Percentiles rank a stretch among this genome's conserved stretches.
phyloP scores from a whole-genome alignment of 2,329 filamentous ascomycete species.

The Phialophora tarda region DNA sequence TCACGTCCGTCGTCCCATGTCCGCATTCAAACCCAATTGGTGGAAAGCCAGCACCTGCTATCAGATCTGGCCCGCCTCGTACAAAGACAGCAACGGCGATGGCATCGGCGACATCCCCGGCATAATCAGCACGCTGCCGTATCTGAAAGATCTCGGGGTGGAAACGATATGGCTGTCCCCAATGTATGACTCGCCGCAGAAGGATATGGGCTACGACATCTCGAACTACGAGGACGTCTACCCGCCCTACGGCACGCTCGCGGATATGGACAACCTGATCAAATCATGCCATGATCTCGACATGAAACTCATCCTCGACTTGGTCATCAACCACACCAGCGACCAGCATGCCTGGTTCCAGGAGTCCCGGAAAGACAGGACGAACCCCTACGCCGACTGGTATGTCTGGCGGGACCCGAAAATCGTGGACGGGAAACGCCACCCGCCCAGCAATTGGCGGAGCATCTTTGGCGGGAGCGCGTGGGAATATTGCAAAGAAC shows the following conservation, averaged over 20 bases:
- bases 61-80: slow-evolving; percentile 45
- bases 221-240: slow-evolving; percentile 71
- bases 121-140: slow-evolving; percentile 43
- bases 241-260: slow-evolving; percentile 68
- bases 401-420: slow-evolving; percentile 69
- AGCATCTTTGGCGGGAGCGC: slow-evolving; percentile 48
- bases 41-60: slow-evolving; percentile 40
- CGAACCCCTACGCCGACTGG: slow-evolving; percentile 63
- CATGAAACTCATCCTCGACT: slow-evolving; percentile 74
- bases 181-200: slow-evolving; percentile 67
- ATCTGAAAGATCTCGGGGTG: slow-evolving; percentile 44
- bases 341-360: slow-evolving; percentile 63
- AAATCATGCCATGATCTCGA: slow-evolving; percentile 64
- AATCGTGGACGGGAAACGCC: slow-evolving; percentile 61
- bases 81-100: slow-evolving; percentile 46
- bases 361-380: slow-evolving; percentile 52
- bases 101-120: slow-evolving; percentile 46
- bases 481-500: slow-evolving; percentile 39
- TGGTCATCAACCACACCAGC: slow-evolving; percentile 79
- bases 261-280: slow-evolving; percentile 69
- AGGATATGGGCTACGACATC: slow-evolving; percentile 73
- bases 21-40: slow-evolving; percentile 33
- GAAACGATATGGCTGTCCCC: slow-evolving; percentile 55
- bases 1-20: slow-evolving; percentile 20
- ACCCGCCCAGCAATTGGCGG: slow-evolving; percentile 65